Evolutionary conservation across 2,329 filamentous ascomycete genomes (phyloP).

Genomic region (Neofusicoccum umdonicola): DNA sequence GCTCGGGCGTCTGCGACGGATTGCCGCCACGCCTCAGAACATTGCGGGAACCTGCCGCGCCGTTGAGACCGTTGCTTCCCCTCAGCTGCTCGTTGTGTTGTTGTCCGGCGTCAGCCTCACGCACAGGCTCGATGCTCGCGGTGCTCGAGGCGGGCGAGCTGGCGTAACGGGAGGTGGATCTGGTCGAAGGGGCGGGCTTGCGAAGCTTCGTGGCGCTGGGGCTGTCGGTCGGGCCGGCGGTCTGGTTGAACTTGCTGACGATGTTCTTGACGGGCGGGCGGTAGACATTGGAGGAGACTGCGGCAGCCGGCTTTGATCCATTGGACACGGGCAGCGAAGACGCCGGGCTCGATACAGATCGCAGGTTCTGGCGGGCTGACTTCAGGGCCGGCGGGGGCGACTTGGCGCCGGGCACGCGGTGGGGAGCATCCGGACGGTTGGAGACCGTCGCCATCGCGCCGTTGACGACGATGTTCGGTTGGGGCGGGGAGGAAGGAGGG

Average conservation of each 20-base stretch:
- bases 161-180: constrained; percentile 25
- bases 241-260: constrained; percentile 36
- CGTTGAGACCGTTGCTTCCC: constrained; percentile 13
- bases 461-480: constrained; percentile 17
- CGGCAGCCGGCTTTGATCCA: background rate
- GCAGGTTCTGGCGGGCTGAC: constrained; percentile 16
- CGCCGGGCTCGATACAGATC: constrained; percentile 13
- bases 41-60: constrained; percentile 12
- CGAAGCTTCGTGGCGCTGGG: constrained; percentile 25
- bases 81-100: constrained; percentile 5
- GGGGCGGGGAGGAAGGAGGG: constrained; percentile 3
- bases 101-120: background rate
- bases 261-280: constrained; percentile 37
- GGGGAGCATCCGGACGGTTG: constrained; percentile 11
- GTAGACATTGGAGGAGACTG: constrained; percentile 10
- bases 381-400: constrained; percentile 11
- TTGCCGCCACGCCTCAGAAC: constrained; percentile 13
- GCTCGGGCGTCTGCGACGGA: background rate
- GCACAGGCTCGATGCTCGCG: constrained; percentile 3
- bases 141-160: constrained; percentile 22
- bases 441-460: constrained; percentile 17
- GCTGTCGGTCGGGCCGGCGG: constrained; percentile 27
- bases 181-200: constrained; percentile 26
- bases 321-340: constrained; percentile 13
- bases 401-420: constrained; percentile 12